Conservation (phyloP, 1,284 basidiomycete genomes). For the Cystobasidium pallidum region DNA sequence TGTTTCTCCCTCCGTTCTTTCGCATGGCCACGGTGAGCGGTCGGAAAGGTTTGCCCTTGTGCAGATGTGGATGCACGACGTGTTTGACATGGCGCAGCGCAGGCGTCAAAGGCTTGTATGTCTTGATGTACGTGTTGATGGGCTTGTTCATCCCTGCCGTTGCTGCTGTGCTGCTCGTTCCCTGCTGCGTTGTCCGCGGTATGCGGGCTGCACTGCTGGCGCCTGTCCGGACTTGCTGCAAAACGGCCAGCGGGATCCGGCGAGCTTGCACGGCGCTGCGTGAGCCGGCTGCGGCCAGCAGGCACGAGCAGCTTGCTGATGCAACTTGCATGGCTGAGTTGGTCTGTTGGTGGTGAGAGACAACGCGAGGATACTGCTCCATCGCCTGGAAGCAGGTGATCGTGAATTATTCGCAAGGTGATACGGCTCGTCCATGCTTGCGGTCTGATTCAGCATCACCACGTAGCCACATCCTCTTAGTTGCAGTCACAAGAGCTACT, state of each 20-base stretch:
- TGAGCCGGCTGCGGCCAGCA: conserved; percentile 14
- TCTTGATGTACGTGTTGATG: conserved; percentile 66
- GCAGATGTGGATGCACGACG: conserved; percentile 79
- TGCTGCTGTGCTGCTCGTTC: conserved; percentile 22
- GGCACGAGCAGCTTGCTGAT: conserved; percentile 20
- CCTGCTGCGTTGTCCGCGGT: conserved; percentile 11
- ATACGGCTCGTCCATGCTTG: background rate
- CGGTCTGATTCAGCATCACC: too few relatives aligned
- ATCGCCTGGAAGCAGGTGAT: background rate
- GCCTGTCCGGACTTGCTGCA: conserved; percentile 38
- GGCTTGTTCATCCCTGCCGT: conserved; percentile 13
- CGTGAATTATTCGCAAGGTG: background rate
- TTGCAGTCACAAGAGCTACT: too few relatives aligned
- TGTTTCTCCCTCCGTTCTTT: conserved; percentile 83
- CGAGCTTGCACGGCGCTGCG: background rate
- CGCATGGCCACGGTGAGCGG: conserved; percentile 80
- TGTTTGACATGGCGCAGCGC: conserved; percentile 83
- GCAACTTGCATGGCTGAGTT: conserved; percentile 9
- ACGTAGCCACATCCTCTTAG: too few relatives aligned
- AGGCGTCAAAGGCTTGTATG: conserved; percentile 84
- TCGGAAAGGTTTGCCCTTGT: conserved; percentile 79
- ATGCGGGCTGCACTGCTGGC: conserved; percentile 34
- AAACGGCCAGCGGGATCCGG: background rate
- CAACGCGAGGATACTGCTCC: background rate
- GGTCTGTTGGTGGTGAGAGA: background rate